Evolutionary conservation across 2,329 filamentous ascomycete species (phyloP), one percentile per base, ranked within the genome.

Genomic region (Hymenoscyphus fraxineus): DNA sequence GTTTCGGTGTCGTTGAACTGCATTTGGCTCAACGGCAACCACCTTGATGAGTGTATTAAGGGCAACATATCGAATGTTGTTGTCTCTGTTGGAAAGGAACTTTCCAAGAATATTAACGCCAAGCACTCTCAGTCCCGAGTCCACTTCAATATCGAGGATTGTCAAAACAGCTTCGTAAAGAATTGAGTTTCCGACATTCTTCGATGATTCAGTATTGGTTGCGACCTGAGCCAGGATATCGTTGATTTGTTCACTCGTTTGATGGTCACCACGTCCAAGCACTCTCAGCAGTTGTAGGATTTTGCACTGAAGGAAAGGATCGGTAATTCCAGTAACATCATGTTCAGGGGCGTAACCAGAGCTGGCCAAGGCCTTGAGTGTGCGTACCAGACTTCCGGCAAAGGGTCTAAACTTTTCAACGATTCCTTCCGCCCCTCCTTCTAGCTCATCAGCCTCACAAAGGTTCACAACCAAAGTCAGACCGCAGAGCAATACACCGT

Each of bases 81-180:
- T 99, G 79, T 99, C 95, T 72, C 94, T 89, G 81, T 99, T 99
- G n/a, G 93, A 89, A 67, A 99, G 80, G 79, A 99, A 99, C 76
- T 98, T 99, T 76, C 96, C 95, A 31, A 99, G 86, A 69, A 99
- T 99, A 76, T 99, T 99, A 71, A 99, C 95, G 73, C 95, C 95
- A 32, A 99, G 84, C 27, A 99, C 95, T 60, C 96, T 85, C 68
- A 99, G 80, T 41, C 95, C 94, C 10, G 95, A 97, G 75, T 99
- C 96, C 27, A 95, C 96, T 78, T 99, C 95, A 62, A 99, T 98
- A 71, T 99, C 95, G 59, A 99, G 87, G 70, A 99, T 99, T 0
- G 95, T 99, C 55, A 95, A 87, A 44, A 99, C 95, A 1, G 95
- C 91, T 79, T 99, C 95, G 79, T 99, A 99, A 7, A 99, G 83